Evolutionary conservation across 2,329 filamentous ascomycete species (phyloP).

Genomic region (Dryadomyces quercus-mongolicae): DNA sequence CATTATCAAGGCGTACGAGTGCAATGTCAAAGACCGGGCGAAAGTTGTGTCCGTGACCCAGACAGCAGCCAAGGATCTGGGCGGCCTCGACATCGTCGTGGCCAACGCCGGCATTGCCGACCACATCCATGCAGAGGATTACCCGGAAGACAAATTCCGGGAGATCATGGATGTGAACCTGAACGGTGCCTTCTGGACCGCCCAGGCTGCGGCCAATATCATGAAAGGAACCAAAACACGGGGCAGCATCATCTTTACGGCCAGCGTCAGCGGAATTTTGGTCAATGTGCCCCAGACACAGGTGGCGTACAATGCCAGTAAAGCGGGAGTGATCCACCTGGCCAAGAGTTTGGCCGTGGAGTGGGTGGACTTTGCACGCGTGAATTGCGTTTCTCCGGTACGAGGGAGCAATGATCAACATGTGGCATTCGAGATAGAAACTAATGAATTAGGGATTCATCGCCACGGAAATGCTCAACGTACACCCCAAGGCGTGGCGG

Average conservation of each 20-base stretch:
- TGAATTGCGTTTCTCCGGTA: constrained; percentile 56
- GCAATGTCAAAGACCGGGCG: constrained; percentile 21
- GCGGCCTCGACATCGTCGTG: constrained; percentile 24
- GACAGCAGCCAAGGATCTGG: constrained; percentile 19
- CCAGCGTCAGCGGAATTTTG: constrained; percentile 66
- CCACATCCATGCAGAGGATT: constrained; percentile 25
- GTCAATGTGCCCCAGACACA: constrained; percentile 67
- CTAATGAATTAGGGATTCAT: constrained; percentile 41
- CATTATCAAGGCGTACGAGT: constrained; percentile 26
- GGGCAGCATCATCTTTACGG: constrained; percentile 59
- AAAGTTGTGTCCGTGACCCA: constrained; percentile 20
- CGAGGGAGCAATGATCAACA: no score
- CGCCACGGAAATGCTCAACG: constrained; percentile 47
- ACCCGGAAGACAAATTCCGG: constrained; percentile 24
- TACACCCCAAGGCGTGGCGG: neutral
- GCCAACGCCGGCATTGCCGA: constrained; percentile 28
- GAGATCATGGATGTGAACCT: constrained; percentile 27
- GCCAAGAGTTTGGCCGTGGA: constrained; percentile 64
- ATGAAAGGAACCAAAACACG: constrained; percentile 17
- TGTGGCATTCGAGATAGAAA: no score
- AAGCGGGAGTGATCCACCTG: constrained; percentile 48
- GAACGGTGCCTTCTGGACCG: constrained; percentile 29
- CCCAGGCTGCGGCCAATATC: constrained; percentile 26
- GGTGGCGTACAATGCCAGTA: constrained; percentile 61
- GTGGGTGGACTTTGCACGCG: constrained; percentile 62